Base-by-base conservation (phyloP, 345 rosid genomes). In the Geranium rotundifolium region DNA sequence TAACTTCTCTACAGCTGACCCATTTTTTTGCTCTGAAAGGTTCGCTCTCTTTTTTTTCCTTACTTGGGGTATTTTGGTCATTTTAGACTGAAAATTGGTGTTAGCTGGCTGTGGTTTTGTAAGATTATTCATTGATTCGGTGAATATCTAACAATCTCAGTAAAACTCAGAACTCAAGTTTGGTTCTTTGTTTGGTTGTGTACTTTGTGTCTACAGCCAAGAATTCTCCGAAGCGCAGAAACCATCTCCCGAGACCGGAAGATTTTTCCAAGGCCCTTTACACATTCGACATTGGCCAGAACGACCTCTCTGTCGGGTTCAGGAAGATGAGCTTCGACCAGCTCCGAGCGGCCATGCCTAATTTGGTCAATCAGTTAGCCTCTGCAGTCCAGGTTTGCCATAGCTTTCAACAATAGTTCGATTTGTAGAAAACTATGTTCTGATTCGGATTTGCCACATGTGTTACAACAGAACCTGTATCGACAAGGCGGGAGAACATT, bases 201-300 rank as follows among this genome's bases (percentile, higher is more conserved):
- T 62, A 6, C 64, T 56, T 27, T 55, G 49, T 73, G 50, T 73
- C 29, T 19, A 54, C 72, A 92, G 97, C 62, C 64, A 83, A 71
- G 77, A 70, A 55, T 29, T 66, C 14, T 65, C 63, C 1, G 93
- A 86, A 16, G 27, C 27, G 27, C 27, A 81, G 77, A 67, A 82
- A 75, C 55, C 85, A 84, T 62, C 84, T 89, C 29, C 98, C 96
- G 0, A 78, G 84, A 18, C 81, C 76, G 17, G 87, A 83, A 67
- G 98, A 89, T 16, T 89, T 84, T 69, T 72, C 95, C 4, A 82
- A 77, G 77, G 96, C 98, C 60, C 76, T 92, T 67, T 87, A 89
- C 71, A 92, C 95, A 5, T 85, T 89, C 63, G 98, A 92, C 72
- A 87, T 92, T 17, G 96, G 98, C 63, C 96, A 92, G 71, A 92